Evolutionary conservation across 441 rosid species (phyloP).

Genomic region (Macaranga tanarius): DNA sequence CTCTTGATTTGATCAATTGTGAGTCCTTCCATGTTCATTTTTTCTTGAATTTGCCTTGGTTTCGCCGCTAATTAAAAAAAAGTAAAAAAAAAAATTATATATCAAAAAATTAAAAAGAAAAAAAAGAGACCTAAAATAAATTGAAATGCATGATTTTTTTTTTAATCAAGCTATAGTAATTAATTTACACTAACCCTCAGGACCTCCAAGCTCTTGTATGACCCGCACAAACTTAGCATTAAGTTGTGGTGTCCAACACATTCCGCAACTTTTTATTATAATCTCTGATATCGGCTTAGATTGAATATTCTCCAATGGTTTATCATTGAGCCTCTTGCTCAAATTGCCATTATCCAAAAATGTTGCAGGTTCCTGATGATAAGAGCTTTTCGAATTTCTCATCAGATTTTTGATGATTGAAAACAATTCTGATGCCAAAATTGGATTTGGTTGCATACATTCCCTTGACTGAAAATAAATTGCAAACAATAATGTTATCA

Average conservation of each 20-base stretch:
- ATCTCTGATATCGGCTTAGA: conserved; percentile 9
- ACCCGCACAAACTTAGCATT: conserved; percentile 28
- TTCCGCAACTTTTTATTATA: conserved; percentile 19
- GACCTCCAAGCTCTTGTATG: conserved; percentile 27
- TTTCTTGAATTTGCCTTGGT: background rate
- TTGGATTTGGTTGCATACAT: too few species aligned
- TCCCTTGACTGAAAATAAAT: background rate
- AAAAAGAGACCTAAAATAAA: background rate
- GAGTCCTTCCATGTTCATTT: conserved; percentile 11
- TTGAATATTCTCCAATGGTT: background rate
- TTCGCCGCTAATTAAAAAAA: background rate
- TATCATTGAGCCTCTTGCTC: background rate
- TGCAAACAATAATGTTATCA: background rate
- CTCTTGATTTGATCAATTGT: conserved; percentile 15
- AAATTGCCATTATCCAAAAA: background rate
- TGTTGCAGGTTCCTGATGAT: background rate
- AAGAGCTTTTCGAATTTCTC: background rate
- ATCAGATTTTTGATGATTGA: background rate
- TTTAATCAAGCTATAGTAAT: background rate
- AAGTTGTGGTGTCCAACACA: conserved; percentile 29
- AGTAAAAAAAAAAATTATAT: too few species aligned
- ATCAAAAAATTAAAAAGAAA: background rate
- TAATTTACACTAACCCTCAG: conserved; percentile 16
- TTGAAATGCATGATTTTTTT: too few species aligned
- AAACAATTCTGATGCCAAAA: background rate